Evolutionary conservation across 2,329 filamentous ascomycete genomes (phyloP), one percentile per base, ranked within the genome.

Genomic region (Aspergillus sp.): DNA sequence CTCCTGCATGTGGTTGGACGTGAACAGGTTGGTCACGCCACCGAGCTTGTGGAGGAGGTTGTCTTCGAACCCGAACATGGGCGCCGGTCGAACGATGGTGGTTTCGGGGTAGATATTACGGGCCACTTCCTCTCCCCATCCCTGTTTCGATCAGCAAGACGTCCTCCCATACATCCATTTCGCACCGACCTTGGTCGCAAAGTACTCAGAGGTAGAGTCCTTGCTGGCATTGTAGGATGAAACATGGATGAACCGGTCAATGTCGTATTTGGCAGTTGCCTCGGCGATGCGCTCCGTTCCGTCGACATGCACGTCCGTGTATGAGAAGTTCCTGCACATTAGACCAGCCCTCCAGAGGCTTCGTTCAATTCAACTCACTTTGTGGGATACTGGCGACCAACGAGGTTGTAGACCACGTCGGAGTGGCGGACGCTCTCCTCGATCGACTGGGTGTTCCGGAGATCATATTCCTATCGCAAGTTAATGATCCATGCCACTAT

Each of bases 341-440:
- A 68, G 54, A 45, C 33, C 29, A 24, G 24, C n/a, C 6, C 25
- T 33, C 17, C 8, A 19, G n/a, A 17, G 11, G 4, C 5, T 14
- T 13, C 14, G 15, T 5, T 1, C 37, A 11, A 16, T 22, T n/a
- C 26, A 19, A 58, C 72, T 51, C 68, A 86, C 84, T 98, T 98
- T 50, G 91, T 98, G 44, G 89, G 84, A 61, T 96, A 96, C 61
- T 89, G 82, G 43, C 89, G 82, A 44, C 91, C 91, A 53, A 95
- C 74, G 49, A 98, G 71, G 66, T 98, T 98, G 72, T 93, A 94
- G 44, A 98, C 91, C 42, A 95, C 82, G 58, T 98, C 91, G 26
- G 89, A 96, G 63, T 98, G 91, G 52, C 91, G 77, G 33, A 98
- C 88, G 53, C 85, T 91, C 64, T 94, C 88, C 60, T 98, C 91